These are phyloP conservation scores for Tetraselmis striata DNA, from an alignment of 139 green algal species.

Conservation along the genomic window DNA sequence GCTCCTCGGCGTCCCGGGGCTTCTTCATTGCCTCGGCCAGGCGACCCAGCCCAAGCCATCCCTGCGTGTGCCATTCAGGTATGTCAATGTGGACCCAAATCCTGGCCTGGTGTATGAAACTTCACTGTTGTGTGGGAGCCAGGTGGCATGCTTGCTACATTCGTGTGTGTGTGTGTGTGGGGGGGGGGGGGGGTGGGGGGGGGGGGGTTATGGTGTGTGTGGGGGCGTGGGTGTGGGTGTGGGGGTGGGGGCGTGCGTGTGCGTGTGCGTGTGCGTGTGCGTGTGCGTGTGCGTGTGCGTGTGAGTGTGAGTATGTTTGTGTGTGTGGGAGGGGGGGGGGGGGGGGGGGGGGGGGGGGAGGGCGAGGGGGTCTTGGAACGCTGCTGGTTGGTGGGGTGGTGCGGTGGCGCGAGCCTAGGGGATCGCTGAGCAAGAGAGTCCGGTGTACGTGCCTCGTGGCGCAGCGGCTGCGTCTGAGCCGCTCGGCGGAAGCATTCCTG, in stretches of 20 bases:
- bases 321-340: too few relatives aligned
- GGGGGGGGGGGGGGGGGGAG: too few relatives aligned
- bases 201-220: too few relatives aligned
- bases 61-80: not conserved
- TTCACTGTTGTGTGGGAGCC: not conserved
- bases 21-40: not conserved
- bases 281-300: too few relatives aligned
- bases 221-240: too few relatives aligned
- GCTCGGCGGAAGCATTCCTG: not conserved
- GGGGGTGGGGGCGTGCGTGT: too few relatives aligned
- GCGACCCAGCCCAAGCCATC: not conserved
- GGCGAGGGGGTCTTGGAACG: not conserved
- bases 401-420: not conserved
- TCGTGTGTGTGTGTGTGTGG: too few relatives aligned
- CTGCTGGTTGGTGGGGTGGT: not conserved
- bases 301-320: too few relatives aligned
- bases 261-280: too few relatives aligned
- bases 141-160: too few relatives aligned
- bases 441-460: not conserved
- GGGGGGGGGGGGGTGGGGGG: too few relatives aligned
- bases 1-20: not conserved
- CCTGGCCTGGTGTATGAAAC: not conserved
- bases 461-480: not conserved
- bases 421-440: too few relatives aligned
- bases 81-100: not conserved